A percentile compares a stretch with the other conserved stretches of the same genome.
phyloP scores from a whole-genome alignment of 2,329 filamentous ascomycete genomes.

The Cladophialophora carrionii region DNA sequence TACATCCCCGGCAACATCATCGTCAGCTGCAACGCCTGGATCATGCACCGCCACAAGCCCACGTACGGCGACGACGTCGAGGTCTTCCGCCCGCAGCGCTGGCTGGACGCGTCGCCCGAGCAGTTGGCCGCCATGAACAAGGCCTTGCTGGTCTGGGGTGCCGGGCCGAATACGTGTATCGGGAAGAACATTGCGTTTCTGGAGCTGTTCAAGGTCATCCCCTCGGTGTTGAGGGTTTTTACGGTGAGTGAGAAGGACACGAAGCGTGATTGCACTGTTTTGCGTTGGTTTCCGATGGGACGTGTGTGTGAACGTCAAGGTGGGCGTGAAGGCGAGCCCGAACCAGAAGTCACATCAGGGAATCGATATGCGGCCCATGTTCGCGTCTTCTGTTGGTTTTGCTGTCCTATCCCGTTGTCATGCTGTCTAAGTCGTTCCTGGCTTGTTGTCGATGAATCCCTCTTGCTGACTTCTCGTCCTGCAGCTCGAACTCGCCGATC shows the following conservation, averaged over 20 bases:
- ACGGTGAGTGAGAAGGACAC: constrained; percentile 21
- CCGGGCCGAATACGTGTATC: constrained; percentile 52
- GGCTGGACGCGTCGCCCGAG: constrained; percentile 57
- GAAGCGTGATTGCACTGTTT: no score
- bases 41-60: constrained; percentile 39
- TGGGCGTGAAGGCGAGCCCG: no score
- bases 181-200: constrained; percentile 37
- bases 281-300: no score
- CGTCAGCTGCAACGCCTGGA: constrained; percentile 42
- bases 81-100: constrained; percentile 64
- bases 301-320: no score
- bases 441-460: not conserved
- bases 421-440: not conserved
- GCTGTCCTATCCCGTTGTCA: no score
- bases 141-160: constrained; percentile 50
- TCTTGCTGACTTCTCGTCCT: not conserved
- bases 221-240: constrained; percentile 30
- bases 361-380: no score
- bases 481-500: constrained; percentile 15
- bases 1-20: constrained; percentile 40
- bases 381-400: no score
- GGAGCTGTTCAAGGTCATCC: constrained; percentile 38
- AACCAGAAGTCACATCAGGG: no score
- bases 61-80: constrained; percentile 44
- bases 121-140: constrained; percentile 56